Base-by-base conservation (phyloP, 495 filamentous ascomycete genomes). In the Platismatia glauca region DNA sequence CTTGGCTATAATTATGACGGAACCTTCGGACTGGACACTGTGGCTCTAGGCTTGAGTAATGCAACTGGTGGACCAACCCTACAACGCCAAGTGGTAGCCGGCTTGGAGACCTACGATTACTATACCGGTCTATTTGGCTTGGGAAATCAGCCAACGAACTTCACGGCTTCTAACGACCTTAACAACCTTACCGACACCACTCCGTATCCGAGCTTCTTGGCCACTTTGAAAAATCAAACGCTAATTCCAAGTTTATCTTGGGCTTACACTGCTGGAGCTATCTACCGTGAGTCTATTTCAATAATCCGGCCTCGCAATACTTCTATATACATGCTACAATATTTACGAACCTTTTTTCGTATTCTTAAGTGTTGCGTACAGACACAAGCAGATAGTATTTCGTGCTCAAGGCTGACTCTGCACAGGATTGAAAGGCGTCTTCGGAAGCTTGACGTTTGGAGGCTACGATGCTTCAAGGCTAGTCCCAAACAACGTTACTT, bases 61-160 rank as follows among this genome's bases (percentile, higher is more conserved):
- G 57, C 67, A 16, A 66, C 60, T 37, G 13, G 34, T 15, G 76
- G 76, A 27, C 75, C 75, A 0, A 71, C 66, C 15, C 58, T 82
- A 29, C 62, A 73, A 15, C 72, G 78, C 68, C 77, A 78, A 60
- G 73, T 76, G 8, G 72, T 85, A 8, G 78, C 73, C 37, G 77
- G 69, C 7, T 68, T 82, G 35, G 74, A 74, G 7, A 62, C 75
- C 20, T 69, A 81, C 13, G 68, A 74, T 44, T 83, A 80, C 62
- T 84, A 79, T 65, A 72, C 81, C n/a, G 85, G 85, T n/a, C 76
- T 77, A 31, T 76, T 87, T 58, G 85, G 85, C 20, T 62, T 88
- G 15, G 81, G 71, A 41, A 67, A 72, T 16, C 61, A 67, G 50
- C 72, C 75, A 16, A 69, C 64, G 15, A 78, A 77, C 58, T 68